Evolutionary conservation across 2,329 filamentous ascomycete genomes (phyloP).

Genomic region (Cladosporium sp.): DNA sequence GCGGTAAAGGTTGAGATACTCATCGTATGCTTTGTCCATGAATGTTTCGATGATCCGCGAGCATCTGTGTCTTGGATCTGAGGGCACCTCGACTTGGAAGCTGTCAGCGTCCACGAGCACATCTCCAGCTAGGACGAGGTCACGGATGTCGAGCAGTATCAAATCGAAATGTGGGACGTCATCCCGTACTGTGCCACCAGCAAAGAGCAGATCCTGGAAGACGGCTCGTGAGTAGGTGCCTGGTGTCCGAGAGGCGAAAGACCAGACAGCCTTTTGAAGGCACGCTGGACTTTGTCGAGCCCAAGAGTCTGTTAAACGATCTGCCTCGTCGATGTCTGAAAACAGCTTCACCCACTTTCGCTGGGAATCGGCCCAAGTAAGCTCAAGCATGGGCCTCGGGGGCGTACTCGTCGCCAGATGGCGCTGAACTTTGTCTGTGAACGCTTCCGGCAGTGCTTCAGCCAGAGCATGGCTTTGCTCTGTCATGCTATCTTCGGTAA

Average conservation of each 20-base stretch:
- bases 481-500: slow-evolving; percentile 48
- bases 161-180: slow-evolving; percentile 69
- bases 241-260: slow-evolving; percentile 74
- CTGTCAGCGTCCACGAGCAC: slow-evolving; percentile 70
- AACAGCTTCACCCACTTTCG: slow-evolving; percentile 69
- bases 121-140: slow-evolving; percentile 71
- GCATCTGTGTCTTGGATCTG: slow-evolving; percentile 72
- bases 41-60: slow-evolving; percentile 72
- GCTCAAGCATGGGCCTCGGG: slow-evolving; percentile 81
- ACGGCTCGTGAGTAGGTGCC: slow-evolving; percentile 75
- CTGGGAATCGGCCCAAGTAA: slow-evolving; percentile 71
- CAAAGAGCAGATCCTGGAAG: slow-evolving; percentile 60
- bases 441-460: slow-evolving; percentile 70
- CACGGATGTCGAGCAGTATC: slow-evolving; percentile 77
- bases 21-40: slow-evolving; percentile 53
- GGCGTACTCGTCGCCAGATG: slow-evolving; percentile 90
- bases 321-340: slow-evolving; percentile 65
- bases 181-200: slow-evolving; percentile 66
- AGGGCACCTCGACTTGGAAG: slow-evolving; percentile 72
- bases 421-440: slow-evolving; percentile 88
- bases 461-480: slow-evolving; percentile 60
- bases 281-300: slow-evolving; percentile 28
- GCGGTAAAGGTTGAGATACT: slow-evolving; percentile 80
- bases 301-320: slow-evolving; percentile 24
- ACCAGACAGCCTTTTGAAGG: slow-evolving; percentile 49